Percentiles rank a stretch among this genome's conserved stretches.
Conservation (phyloP, 225 moss, liverwort and hornwort genomes). For the Polytrichum formosum region DNA sequence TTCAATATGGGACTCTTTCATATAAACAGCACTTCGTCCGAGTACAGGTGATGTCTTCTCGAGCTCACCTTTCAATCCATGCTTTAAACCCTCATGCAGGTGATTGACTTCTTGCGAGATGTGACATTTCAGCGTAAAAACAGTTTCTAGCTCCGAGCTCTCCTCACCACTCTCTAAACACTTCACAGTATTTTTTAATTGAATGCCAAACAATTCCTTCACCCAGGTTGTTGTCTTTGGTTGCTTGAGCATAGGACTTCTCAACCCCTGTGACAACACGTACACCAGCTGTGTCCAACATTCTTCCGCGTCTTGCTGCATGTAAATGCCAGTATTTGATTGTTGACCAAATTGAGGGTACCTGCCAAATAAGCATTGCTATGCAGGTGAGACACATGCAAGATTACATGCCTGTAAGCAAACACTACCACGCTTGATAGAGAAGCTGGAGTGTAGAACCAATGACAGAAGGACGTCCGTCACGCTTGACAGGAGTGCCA, state of each 20-base stretch:
- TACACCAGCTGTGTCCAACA: conserved; percentile 98
- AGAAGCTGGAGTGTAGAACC: no score
- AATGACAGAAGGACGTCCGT: no score
- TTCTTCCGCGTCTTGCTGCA: conserved; percentile 98
- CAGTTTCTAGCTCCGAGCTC: conserved; percentile 76
- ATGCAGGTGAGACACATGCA: neutral
- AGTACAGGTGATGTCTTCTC: conserved; percentile 79
- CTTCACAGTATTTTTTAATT: conserved; percentile 66
- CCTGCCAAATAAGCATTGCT: conserved; percentile 19
- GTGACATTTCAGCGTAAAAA: conserved; percentile 87
- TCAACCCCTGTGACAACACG: conserved; percentile 75
- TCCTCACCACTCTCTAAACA: conserved; percentile 85
- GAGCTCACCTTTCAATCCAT: conserved; percentile 84
- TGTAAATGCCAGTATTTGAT: conserved; percentile 64
- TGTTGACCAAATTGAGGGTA: conserved; percentile 93
- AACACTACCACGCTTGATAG: no score
- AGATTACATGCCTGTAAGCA: neutral
- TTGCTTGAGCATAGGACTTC: conserved; percentile 24
- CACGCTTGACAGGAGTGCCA: no score
- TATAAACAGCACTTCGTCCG: conserved; percentile 62
- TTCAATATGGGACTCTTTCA: conserved; percentile 56
- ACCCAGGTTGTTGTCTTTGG: conserved; percentile 37
- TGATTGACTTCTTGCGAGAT: conserved; percentile 94
- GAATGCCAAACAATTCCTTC: conserved; percentile 84
- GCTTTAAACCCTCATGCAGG: conserved; percentile 90